phyloP scores from a whole-genome alignment of 2,329 filamentous ascomycete species.

The Rhynchosporium graminicola region DNA sequence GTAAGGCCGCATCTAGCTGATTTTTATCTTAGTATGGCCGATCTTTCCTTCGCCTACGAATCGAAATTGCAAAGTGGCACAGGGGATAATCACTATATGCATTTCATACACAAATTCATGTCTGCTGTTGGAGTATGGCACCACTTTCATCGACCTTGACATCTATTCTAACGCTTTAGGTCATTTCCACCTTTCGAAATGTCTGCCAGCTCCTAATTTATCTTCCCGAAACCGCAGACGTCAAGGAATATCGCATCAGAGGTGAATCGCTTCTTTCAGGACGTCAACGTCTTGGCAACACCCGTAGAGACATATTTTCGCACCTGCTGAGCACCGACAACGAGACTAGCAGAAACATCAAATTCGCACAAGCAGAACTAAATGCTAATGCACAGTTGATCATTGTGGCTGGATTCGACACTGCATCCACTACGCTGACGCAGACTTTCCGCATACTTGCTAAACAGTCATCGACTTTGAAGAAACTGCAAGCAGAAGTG shows the following conservation, averaged over 20 bases:
- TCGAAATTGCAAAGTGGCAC: constrained; percentile 25
- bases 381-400: constrained; percentile 27
- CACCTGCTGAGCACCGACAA: constrained; percentile 22
- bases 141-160: neutral
- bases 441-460: constrained; percentile 18
- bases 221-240: constrained; percentile 20
- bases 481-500: constrained; percentile 25
- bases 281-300: constrained; percentile 20
- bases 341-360: constrained; percentile 8
- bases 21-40: constrained; percentile 21
- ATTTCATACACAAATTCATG: constrained; percentile 27
- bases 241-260: constrained; percentile 18
- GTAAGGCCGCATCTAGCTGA: neutral
- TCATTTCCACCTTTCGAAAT: constrained; percentile 21
- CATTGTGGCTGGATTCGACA: constrained; percentile 25
- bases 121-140: constrained; percentile 15
- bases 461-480: constrained; percentile 11
- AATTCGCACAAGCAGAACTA: constrained; percentile 23
- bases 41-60: constrained; percentile 26
- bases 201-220: constrained; percentile 20
- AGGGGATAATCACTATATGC: constrained; percentile 24
- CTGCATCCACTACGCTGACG: constrained; percentile 16
- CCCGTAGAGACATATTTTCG: constrained; percentile 25
- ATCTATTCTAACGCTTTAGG: constrained; percentile 4
- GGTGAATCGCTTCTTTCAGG: constrained; percentile 21